A percentile compares a stretch with the other conserved stretches of the same genome.
These are phyloP conservation scores for Zygosaccharomyces sapae DNA, from an alignment of 1,139 yeast species.

Conservation along the genomic window DNA sequence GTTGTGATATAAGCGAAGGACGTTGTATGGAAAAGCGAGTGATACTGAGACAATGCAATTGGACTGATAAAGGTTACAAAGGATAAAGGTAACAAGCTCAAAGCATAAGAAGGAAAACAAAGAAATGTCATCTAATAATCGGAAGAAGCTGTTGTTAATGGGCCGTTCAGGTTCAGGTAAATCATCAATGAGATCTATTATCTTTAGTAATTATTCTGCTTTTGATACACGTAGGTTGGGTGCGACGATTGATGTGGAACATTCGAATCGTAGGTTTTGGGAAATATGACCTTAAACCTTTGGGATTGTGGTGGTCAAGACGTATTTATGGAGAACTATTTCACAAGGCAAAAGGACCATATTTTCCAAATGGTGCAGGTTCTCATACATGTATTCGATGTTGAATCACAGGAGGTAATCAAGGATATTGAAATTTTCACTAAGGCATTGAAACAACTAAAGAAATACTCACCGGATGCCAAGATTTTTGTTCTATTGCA, in stretches of 20 bases:
- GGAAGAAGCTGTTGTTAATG: constrained; percentile 41
- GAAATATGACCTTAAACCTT: constrained; percentile 88
- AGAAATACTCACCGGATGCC: constrained; percentile 84
- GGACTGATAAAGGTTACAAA: background rate
- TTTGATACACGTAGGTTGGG: constrained; percentile 93
- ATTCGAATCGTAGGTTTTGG: constrained; percentile 89
- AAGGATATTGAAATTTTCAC: constrained; percentile 91
- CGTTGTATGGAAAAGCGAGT: background rate
- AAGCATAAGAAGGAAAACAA: background rate
- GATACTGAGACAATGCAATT: background rate
- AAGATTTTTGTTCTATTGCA: constrained; percentile 88
- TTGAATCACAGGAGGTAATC: constrained; percentile 84
- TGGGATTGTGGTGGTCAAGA: constrained; percentile 99
- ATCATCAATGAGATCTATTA: constrained; percentile 94
- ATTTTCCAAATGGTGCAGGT: constrained; percentile 96
- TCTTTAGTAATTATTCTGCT: constrained; percentile 92
- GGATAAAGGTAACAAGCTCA: background rate
- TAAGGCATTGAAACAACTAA: constrained; percentile 74
- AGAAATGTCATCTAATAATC: constrained; percentile 25
- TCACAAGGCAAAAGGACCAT: constrained; percentile 81
- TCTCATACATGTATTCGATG: constrained; percentile 94
- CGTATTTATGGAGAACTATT: constrained; percentile 91
- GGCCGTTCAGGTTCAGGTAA: constrained; percentile 98
- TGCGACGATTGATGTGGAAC: constrained; percentile 97
- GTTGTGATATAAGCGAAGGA: too few species aligned